A percentile compares a stretch with the other conserved stretches of the same genome.
phyloP scores from a whole-genome alignment of 2,329 filamentous ascomycete genomes.

The Pyrenophora graminea region DNA sequence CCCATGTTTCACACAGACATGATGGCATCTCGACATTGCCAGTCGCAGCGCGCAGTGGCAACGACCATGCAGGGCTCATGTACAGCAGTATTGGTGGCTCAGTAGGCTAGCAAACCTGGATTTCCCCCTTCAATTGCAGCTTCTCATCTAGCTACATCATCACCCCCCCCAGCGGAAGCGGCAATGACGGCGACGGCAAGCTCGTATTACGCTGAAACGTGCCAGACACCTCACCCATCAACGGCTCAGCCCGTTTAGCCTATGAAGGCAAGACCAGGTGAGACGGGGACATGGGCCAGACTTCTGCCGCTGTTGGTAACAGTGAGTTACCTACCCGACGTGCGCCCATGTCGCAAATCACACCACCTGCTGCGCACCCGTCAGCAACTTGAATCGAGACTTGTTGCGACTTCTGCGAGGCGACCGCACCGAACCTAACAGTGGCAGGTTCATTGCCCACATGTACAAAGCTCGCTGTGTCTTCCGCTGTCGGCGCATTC shows the following conservation, averaged over 20 bases:
- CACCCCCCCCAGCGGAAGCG: slow-evolving; percentile 11
- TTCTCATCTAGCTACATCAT: slow-evolving; percentile 15
- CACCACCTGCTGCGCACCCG: slow-evolving; percentile 14
- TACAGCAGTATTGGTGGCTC: slow-evolving; percentile 46
- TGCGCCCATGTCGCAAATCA: neutral
- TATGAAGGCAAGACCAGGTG: slow-evolving; percentile 10
- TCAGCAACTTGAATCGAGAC: slow-evolving; percentile 7
- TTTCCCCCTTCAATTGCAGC: slow-evolving; percentile 1
- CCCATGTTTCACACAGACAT: slow-evolving; percentile 22
- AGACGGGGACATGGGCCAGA: neutral
- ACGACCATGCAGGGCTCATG: slow-evolving; percentile 46
- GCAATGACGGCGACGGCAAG: slow-evolving; percentile 5
- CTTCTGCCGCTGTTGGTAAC: neutral
- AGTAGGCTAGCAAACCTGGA: slow-evolving; percentile 9
- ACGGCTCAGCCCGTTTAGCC: slow-evolving; percentile 16
- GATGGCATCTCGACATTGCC: slow-evolving; percentile 26
- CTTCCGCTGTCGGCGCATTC: neutral
- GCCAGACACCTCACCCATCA: neutral
- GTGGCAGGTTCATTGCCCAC: neutral
- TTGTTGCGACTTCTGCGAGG: slow-evolving; percentile 10
- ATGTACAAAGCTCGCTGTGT: neutral
- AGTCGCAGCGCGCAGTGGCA: slow-evolving; percentile 25
- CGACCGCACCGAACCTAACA: slow-evolving; percentile 5
- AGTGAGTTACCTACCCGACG: neutral
- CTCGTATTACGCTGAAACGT: neutral